phyloP scores from a whole-genome alignment of 225 moss, liverwort and hornwort genomes.

The Physcomitrium patens region DNA sequence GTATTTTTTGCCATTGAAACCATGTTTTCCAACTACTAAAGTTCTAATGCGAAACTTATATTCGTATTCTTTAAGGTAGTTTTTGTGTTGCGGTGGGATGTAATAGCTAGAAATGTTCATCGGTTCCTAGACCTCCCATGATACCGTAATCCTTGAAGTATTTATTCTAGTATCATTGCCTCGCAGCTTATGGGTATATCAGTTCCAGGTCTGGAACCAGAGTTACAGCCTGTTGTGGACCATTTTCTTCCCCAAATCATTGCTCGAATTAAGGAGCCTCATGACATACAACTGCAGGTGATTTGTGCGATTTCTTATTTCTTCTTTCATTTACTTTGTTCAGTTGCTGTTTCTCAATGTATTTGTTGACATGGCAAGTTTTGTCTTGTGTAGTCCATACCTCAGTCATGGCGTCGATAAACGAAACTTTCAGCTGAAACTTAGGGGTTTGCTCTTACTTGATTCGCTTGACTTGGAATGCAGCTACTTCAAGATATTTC shows the following conservation, averaged over 20 bases:
- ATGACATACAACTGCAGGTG: slow-evolving; percentile 91
- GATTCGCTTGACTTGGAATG: slow-evolving; percentile 29
- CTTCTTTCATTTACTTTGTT: background rate
- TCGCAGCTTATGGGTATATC: slow-evolving; percentile 87
- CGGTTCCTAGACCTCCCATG: background rate
- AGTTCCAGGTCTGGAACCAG: slow-evolving; percentile 93
- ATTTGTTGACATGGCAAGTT: slow-evolving; percentile 8
- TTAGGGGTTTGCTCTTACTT: slow-evolving; percentile 15
- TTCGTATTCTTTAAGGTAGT: background rate
- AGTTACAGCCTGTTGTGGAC: slow-evolving; percentile 86
- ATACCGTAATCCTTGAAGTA: slow-evolving; percentile 28
- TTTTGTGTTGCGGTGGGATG: background rate
- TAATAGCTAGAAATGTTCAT: no score
- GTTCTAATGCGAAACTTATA: background rate
- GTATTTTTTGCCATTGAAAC: background rate
- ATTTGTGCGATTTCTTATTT: background rate
- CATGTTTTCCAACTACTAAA: background rate
- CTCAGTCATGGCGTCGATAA: background rate
- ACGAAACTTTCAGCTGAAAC: background rate
- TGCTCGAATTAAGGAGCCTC: slow-evolving; percentile 80
- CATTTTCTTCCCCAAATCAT: slow-evolving; percentile 82
- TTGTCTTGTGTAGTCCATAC: background rate
- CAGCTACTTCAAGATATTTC: slow-evolving; percentile 96
- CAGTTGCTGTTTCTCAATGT: slow-evolving; percentile 9
- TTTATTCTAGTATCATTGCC: slow-evolving; percentile 34